Evolutionary conservation across 192 early-diverging fungal genomes (phyloP).

Genomic region (Backusella mclennaniae): DNA sequence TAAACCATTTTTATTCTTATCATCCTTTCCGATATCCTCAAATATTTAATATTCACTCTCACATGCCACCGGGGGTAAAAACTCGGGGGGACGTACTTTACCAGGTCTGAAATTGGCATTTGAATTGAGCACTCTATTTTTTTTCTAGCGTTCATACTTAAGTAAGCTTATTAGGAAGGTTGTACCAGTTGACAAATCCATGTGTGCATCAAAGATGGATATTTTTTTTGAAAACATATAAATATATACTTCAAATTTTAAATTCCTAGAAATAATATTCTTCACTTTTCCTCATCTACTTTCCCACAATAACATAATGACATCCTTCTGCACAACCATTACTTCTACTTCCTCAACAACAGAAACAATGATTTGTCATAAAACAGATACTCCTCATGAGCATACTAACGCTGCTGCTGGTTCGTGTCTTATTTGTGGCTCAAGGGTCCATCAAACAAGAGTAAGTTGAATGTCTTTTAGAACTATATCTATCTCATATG

Average conservation of each 20-base stretch:
- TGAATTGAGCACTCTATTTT: background rate
- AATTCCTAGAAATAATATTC: background rate
- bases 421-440: background rate
- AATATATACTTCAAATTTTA: slow-evolving; percentile 2
- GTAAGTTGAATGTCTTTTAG: background rate
- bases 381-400: background rate
- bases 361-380: background rate
- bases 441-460: background rate
- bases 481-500: background rate
- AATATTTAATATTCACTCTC: background rate
- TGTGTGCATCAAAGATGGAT: background rate
- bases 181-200: background rate
- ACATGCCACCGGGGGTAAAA: background rate
- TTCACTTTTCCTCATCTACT: background rate
- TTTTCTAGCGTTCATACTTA: background rate
- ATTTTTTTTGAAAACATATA: background rate
- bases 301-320: background rate
- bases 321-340: background rate
- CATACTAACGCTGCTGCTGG: background rate
- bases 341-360: background rate
- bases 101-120: background rate
- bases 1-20: background rate
- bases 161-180: slow-evolving; percentile 4
- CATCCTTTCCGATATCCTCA: background rate
- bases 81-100: background rate